Evolutionary conservation across 306 rosid genomes (phyloP).

Genomic region (Glycine tomentella): DNA sequence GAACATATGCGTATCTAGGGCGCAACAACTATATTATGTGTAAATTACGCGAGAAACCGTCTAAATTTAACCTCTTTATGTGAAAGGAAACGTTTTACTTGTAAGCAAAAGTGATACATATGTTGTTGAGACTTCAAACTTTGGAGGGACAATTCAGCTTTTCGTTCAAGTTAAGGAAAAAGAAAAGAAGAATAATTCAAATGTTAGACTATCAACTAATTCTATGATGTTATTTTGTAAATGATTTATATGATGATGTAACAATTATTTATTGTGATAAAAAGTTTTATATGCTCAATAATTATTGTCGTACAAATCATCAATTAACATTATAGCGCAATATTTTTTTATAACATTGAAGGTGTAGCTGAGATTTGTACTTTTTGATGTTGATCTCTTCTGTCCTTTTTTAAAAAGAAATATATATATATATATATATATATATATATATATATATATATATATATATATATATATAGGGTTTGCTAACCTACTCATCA

Average conservation of each 20-base stretch:
- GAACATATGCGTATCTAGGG: neutral
- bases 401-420: neutral
- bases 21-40: neutral
- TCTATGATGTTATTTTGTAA: neutral
- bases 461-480: neutral
- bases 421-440: neutral
- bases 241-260: neutral
- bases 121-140: neutral
- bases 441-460: too few species aligned
- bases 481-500: slow-evolving; percentile 47
- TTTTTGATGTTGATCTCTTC: neutral
- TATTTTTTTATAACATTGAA: too few species aligned
- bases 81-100: slow-evolving; percentile 34
- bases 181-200: neutral
- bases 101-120: slow-evolving; percentile 2
- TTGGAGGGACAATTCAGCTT: slow-evolving; percentile 7
- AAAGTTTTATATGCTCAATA: neutral
- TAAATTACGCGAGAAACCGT: slow-evolving; percentile 21
- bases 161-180: slow-evolving; percentile 29
- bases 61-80: slow-evolving; percentile 24
- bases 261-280: neutral
- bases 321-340: too few species aligned
- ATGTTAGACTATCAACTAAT: neutral
- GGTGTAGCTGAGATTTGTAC: too few species aligned
- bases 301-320: neutral